Evolutionary conservation across 371 early-diverging fungal genomes (phyloP).

Genomic region (Apophysomyces ossiformis): DNA sequence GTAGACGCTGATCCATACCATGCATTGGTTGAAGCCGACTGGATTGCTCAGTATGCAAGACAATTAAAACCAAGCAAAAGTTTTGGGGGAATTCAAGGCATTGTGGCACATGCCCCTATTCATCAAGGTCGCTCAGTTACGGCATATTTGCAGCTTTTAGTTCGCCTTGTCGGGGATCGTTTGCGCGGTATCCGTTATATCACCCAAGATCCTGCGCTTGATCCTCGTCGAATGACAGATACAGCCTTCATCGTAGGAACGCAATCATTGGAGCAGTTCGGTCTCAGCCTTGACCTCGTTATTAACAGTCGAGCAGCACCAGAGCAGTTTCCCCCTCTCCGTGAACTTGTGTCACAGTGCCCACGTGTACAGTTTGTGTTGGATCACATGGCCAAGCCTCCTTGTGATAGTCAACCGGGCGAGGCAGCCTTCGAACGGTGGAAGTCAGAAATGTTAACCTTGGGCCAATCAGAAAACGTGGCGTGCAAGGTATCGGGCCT

Average conservation of each 20-base stretch:
- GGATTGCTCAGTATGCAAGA: slow-evolving; percentile 40
- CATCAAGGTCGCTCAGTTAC: slow-evolving; percentile 32
- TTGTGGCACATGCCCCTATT: slow-evolving; percentile 53
- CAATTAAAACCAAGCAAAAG: slow-evolving; percentile 12
- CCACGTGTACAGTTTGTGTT: slow-evolving; percentile 46
- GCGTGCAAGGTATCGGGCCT: slow-evolving; percentile 49
- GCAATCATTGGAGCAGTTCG: slow-evolving; percentile 30
- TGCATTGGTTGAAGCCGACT: slow-evolving; percentile 46
- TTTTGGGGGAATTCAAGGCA: slow-evolving; percentile 46
- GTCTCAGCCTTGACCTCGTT: slow-evolving; percentile 44
- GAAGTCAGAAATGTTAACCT: slow-evolving; percentile 27
- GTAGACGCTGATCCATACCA: slow-evolving; percentile 36
- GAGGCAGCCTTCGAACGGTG: slow-evolving; percentile 35
- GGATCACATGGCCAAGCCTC: slow-evolving; percentile 57
- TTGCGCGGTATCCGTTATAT: slow-evolving; percentile 43
- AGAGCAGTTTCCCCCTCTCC: slow-evolving; percentile 45
- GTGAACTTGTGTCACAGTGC: slow-evolving; percentile 39
- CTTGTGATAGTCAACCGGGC: slow-evolving; percentile 39
- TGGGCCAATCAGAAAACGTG: slow-evolving; percentile 34
- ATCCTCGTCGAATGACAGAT: slow-evolving; percentile 29
- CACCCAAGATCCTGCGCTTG: slow-evolving; percentile 37
- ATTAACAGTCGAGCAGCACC: slow-evolving; percentile 42
- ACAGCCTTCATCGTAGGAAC: slow-evolving; percentile 38
- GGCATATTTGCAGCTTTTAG: slow-evolving; percentile 34
- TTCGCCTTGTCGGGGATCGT: slow-evolving; percentile 21